Percentiles rank a stretch among this genome's conserved stretches.
Evolutionary conservation across 306 rosid genomes (phyloP).

Genomic region (Psophocarpus tetragonolobus): DNA sequence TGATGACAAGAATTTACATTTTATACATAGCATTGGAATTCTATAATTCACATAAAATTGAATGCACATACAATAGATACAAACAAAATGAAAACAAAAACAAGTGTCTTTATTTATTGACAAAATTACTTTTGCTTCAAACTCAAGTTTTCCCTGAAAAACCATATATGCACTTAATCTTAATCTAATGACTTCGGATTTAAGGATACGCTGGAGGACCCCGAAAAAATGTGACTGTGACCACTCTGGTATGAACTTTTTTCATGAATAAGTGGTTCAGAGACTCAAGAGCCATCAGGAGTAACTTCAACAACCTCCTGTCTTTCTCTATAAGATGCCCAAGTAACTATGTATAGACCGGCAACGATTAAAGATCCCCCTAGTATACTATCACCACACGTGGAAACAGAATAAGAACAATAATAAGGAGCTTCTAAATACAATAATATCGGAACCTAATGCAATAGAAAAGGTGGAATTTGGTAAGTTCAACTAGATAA

Average conservation of each 20-base stretch:
- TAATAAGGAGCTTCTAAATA: slow-evolving; percentile 30
- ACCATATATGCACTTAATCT: too few species aligned
- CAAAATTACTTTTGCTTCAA: too few species aligned
- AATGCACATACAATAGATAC: too few species aligned
- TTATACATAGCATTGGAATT: slow-evolving; percentile 3
- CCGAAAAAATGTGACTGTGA: neutral
- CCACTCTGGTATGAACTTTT: slow-evolving; percentile 33
- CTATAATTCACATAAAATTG: slow-evolving; percentile 5
- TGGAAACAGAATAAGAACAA: slow-evolving; percentile 24
- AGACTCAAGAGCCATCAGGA: slow-evolving; percentile 38
- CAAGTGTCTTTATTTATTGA: too few species aligned
- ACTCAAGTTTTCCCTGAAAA: too few species aligned
- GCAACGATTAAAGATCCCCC: slow-evolving; percentile 82
- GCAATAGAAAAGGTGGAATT: neutral
- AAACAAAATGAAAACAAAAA: too few species aligned
- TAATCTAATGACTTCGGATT: slow-evolving; percentile 54
- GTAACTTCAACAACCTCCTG: slow-evolving; percentile 38
- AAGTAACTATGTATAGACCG: slow-evolving; percentile 78
- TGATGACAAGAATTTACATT: too few species aligned
- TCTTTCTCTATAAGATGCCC: slow-evolving; percentile 77
- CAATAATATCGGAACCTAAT: slow-evolving; percentile 6
- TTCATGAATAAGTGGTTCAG: slow-evolving; percentile 68
- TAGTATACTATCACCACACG: slow-evolving; percentile 58
- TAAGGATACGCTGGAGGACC: slow-evolving; percentile 24
- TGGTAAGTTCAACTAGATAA: neutral